A percentile compares a stretch with the other conserved stretches of the same genome.
These are phyloP conservation scores for Shiraia bambusicola DNA, from an alignment of 2,329 filamentous ascomycete genomes.

Conservation along the genomic window DNA sequence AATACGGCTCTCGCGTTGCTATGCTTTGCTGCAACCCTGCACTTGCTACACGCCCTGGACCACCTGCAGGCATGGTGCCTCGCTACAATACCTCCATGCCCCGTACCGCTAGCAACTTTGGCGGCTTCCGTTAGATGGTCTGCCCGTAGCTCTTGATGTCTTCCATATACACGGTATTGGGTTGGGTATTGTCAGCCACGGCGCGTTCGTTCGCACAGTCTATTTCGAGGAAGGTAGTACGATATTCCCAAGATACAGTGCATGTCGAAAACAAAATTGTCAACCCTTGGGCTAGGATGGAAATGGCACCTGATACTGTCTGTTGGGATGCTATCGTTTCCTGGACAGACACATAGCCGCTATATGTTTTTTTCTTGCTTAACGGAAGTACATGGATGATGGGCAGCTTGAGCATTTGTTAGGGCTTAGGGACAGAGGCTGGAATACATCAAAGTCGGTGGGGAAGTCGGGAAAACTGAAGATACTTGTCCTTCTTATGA, in stretches of 20 bases:
- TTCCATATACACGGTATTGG: slow-evolving; percentile 29
- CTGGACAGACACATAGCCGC: slow-evolving; percentile 22
- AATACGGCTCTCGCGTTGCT: slow-evolving; percentile 95
- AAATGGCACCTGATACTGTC: slow-evolving; percentile 28
- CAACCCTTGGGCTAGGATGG: slow-evolving; percentile 34
- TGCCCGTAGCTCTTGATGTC: slow-evolving; percentile 15
- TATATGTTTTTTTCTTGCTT: slow-evolving; percentile 38
- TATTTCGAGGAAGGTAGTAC: slow-evolving; percentile 37
- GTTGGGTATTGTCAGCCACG: slow-evolving; percentile 34
- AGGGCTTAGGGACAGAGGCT: slow-evolving; percentile 5
- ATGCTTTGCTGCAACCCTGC: slow-evolving; percentile 99
- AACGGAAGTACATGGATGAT: slow-evolving; percentile 24
- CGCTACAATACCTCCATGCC: slow-evolving; percentile 36
- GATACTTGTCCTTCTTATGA: slow-evolving; percentile 26
- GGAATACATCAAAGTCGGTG: slow-evolving; percentile 17
- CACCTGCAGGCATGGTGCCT: slow-evolving; percentile 63
- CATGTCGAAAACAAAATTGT: slow-evolving; percentile 37
- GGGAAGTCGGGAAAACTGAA: slow-evolving; percentile 20
- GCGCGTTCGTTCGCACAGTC: slow-evolving; percentile 28
- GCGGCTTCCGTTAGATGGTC: slow-evolving; percentile 29
- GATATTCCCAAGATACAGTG: slow-evolving; percentile 35
- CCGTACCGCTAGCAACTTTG: slow-evolving; percentile 27
- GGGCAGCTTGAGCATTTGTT: slow-evolving; percentile 4
- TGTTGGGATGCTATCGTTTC: slow-evolving; percentile 30
- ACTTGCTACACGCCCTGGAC: slow-evolving; percentile 82